Evolutionary conservation across 352 stramenopile genomes (phyloP), one percentile per base, ranked within the genome.

Genomic region (Pythium oligandrum): DNA sequence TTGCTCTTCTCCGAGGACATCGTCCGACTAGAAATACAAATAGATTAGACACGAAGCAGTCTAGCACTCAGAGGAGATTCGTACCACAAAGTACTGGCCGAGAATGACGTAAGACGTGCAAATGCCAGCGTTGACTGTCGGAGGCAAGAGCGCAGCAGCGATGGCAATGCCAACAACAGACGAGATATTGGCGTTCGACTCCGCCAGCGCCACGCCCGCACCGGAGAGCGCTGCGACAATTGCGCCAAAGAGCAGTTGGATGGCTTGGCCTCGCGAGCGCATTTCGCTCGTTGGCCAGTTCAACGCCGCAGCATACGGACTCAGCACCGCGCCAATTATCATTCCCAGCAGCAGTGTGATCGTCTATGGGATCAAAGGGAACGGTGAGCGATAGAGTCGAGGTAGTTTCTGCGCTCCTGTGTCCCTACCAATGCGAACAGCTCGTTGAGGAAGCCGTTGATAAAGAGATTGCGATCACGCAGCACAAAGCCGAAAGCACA

Each of bases 161-260:
- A 95, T 95, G n/a, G 82, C 84, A 30, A 79, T 90, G 40, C 84
- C 84, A n/a, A 95, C 84, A n/a, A 95, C 83, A 0, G 84, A 95
- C 34, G 83, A 93, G 48, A 95, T 91, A 52, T 95, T 95, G 53
- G 76, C 77, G 51, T 93, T 95, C 7, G 79, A 93, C 58, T 95
- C 84, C 34, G 84, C 82, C 4, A 95, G 58, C 26, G 83, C 84
- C 37, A 91, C 83, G 12, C 80, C 84, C 3, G 81, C 78, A 36
- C 84, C 84, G 0, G 82, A 92, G 7, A 91, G 57, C 7, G 84
- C 80, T 1, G 84, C 84, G 37, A 95, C 81, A 40, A 92, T 67
- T 1, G 83, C 84, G 5, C 84, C 83, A 43, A 93, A 95, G 6
- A 95, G 64, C 10, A 95, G 55, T 43, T 90, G 74, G 36, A 92